Evolutionary conservation across 2,329 filamentous ascomycete genomes (phyloP), one percentile per base, ranked within the genome.

Genomic region (Pseudopithomyces maydicus): DNA sequence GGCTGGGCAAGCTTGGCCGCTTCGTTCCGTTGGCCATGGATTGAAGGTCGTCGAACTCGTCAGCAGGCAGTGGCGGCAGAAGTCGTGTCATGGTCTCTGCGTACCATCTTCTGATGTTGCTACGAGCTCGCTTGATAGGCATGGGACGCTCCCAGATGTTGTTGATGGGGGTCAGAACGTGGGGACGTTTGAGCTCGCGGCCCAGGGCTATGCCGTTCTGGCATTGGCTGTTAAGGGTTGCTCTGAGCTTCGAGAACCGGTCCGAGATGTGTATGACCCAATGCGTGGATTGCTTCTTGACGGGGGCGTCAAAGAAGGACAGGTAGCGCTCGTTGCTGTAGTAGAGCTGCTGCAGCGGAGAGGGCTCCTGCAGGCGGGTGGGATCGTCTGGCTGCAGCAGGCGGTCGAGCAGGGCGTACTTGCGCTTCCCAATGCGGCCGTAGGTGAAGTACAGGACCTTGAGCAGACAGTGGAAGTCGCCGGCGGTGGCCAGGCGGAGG

Each of bases 391-490:
- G 71, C 54, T 55, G 57, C 15, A 74, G 58, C 19, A 75, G 52
- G 1, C 62, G 32, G 1, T 58, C 52, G 1, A 73, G 57, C 45
- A 88, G 68, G 10, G 81, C 72, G 56, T 81, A 76, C 63, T 83
- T 79, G 32, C 83, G 77, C 60, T 74, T 79, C 8, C 86, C 86
- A 32, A 75, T 77, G 50, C 86, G 81, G 14, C 85, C 86, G 64
- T 88, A 88, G 14, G 85, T 79, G 56, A 81, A 71, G 32, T 79
- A 72, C 19, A 89, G 72, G 11, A 87, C 76, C 53, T 80, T 83
- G 43, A 81, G 74, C 17, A 88, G 70, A 14, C 80, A 78, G 14
- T 71, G 71, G 14, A 73, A 62, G 51, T 86, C 82, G 57, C 85
- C 86, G 56, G 82, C 74, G 63, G 87, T 88, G 19, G 85, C 86